Evolutionary conservation across 331 rosid species (phyloP).

Genomic region (Rhamnella rubrinervis): DNA sequence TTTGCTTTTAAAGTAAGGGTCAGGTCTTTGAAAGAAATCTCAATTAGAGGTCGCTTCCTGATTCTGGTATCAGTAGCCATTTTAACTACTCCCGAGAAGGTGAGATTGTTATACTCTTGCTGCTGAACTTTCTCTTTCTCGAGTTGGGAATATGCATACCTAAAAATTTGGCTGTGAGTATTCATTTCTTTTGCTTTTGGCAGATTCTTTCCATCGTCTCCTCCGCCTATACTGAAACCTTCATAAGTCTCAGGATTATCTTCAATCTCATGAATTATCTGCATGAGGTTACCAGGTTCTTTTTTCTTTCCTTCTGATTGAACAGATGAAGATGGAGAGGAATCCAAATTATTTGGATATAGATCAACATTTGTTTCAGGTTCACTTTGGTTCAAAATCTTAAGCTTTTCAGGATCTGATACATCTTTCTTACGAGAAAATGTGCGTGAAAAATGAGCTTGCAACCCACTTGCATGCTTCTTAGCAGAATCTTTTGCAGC

Average conservation of each 20-base stretch:
- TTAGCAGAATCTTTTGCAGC: slow-evolving; percentile 78
- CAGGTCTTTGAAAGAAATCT: slow-evolving; percentile 81
- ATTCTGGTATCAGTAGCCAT: slow-evolving; percentile 63
- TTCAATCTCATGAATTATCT: slow-evolving; percentile 58
- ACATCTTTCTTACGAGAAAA: slow-evolving; percentile 54
- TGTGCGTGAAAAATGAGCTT: slow-evolving; percentile 72
- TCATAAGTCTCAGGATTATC: slow-evolving; percentile 43
- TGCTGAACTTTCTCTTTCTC: slow-evolving; percentile 94
- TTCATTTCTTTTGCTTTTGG: slow-evolving; percentile 59
- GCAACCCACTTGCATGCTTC: slow-evolving; percentile 75
- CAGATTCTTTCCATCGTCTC: slow-evolving; percentile 21
- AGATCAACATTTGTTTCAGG: slow-evolving; percentile 42
- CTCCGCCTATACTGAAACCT: slow-evolving; percentile 40
- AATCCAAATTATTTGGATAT: slow-evolving; percentile 37
- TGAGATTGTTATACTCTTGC: slow-evolving; percentile 61
- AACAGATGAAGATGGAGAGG: slow-evolving; percentile 34
- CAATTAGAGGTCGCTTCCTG: slow-evolving; percentile 74
- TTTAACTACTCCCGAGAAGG: slow-evolving; percentile 82
- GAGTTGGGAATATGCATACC: slow-evolving; percentile 82
- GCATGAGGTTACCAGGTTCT: slow-evolving; percentile 45
- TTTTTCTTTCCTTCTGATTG: slow-evolving; percentile 39
- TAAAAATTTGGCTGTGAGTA: slow-evolving; percentile 72
- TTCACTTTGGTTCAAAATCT: slow-evolving; percentile 49
- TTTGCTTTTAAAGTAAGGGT: slow-evolving; percentile 81
- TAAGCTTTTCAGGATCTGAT: slow-evolving; percentile 38